Percentiles rank a stretch among this genome's conserved stretches.
phyloP scores from a whole-genome alignment of 2,329 filamentous ascomycete species.

The Amauroascus verrucosus region DNA sequence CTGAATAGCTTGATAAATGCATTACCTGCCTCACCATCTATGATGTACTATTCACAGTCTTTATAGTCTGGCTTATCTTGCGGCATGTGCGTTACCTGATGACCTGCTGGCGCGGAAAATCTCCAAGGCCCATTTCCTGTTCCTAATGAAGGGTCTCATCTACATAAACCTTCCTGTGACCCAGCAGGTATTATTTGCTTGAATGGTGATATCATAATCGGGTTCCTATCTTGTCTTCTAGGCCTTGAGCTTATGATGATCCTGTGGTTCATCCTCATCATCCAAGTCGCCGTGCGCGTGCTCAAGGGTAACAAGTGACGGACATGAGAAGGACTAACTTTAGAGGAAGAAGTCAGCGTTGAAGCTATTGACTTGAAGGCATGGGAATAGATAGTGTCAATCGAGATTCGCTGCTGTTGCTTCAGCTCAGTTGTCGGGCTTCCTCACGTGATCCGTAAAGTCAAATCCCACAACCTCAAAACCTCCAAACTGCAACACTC shows the following conservation, averaged over 20 bases:
- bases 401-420: too few species aligned
- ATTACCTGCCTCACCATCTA: conserved; percentile 63
- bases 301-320: conserved; percentile 64
- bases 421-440: too few species aligned
- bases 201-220: conserved; percentile 60
- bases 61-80: conserved; percentile 75
- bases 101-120: conserved; percentile 48
- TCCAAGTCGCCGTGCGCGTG: conserved; percentile 69
- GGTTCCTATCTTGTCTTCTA: conserved; percentile 65
- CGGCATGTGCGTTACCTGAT: conserved; percentile 70
- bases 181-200: conserved; percentile 69
- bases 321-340: conserved; percentile 79
- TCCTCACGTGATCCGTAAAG: too few species aligned
- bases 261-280: conserved; percentile 80
- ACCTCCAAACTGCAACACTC: too few species aligned
- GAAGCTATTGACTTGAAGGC: conserved; percentile 1
- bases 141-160: conserved; percentile 45
- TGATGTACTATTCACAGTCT: conserved; percentile 72
- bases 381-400: too few species aligned
- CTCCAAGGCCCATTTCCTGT: conserved; percentile 25
- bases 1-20: too few species aligned
- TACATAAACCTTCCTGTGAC: conserved; percentile 63
- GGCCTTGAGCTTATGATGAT: conserved; percentile 68
- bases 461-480: too few species aligned
- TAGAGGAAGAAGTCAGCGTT: conserved; percentile 49